These are phyloP conservation scores for Lecanicillium sp. DNA, from an alignment of 2,329 filamentous ascomycete genomes.

Conservation along the genomic window DNA sequence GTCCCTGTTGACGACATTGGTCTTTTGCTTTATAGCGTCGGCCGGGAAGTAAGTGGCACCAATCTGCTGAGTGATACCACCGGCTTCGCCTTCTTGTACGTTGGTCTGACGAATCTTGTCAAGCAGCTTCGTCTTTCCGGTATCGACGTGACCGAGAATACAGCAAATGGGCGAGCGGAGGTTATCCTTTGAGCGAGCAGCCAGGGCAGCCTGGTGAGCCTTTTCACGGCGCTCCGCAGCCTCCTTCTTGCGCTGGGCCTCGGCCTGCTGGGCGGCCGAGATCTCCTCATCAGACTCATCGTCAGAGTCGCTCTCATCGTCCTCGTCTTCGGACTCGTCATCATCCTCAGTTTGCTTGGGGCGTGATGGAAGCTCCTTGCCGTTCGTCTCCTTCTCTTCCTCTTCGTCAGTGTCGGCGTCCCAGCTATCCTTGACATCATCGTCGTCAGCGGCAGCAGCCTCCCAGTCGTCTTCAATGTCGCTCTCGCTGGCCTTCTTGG, in stretches of 20 bases:
- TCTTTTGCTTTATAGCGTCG: conserved; percentile 88
- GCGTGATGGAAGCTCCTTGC: conserved; percentile 7
- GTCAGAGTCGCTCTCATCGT: conserved; percentile 23
- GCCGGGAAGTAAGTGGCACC: conserved; percentile 98
- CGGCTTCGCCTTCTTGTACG: conserved; percentile 96
- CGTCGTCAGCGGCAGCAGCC: conserved; percentile 67
- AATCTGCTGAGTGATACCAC: conserved; percentile 99
- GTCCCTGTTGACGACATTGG: conserved; percentile 85
- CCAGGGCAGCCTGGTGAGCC: conserved; percentile 84
- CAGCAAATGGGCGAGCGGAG: conserved; percentile 97
- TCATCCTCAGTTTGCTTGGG: conserved; percentile 39
- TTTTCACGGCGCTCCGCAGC: conserved; percentile 82
- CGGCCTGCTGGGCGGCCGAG: conserved; percentile 65
- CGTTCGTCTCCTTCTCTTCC: conserved; percentile 28
- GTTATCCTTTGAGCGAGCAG: conserved; percentile 86
- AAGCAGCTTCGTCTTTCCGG: conserved; percentile 97
- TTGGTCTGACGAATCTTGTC: conserved; percentile 99
- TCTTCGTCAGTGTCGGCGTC: conserved; percentile 79
- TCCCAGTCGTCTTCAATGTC: conserved; percentile 83
- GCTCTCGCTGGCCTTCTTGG: conserved; percentile 46
- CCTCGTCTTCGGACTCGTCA: conserved; percentile 21
- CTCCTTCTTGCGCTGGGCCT: conserved; percentile 75
- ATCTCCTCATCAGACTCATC: conserved; percentile 65
- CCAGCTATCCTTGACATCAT: conserved; percentile 89
- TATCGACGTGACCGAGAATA: conserved; percentile 99